These are phyloP conservation scores for Zygoascus hellenicus DNA, from an alignment of 1,139 yeast genomes.

Conservation along the genomic window DNA sequence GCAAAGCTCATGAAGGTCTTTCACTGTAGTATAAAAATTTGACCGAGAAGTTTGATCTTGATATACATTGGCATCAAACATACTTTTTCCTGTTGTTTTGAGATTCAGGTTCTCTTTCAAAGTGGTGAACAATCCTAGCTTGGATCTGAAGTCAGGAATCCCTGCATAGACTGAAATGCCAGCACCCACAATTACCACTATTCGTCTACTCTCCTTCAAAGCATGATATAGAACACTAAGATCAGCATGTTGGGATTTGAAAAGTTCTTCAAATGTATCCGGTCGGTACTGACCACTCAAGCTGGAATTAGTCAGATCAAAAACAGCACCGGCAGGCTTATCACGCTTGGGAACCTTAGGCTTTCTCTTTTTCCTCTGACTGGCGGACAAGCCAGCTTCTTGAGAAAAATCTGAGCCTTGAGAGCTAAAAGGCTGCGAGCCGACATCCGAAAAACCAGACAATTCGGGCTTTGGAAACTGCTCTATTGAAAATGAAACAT, in stretches of 20 bases:
- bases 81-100: constrained; percentile 59
- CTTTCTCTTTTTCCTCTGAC: constrained; percentile 16
- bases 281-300: not conserved
- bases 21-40: constrained; percentile 69
- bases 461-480: too few relatives aligned
- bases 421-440: too few relatives aligned
- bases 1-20: constrained; percentile 54
- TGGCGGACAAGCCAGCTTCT: not conserved
- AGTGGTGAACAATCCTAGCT: constrained; percentile 67
- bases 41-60: constrained; percentile 54
- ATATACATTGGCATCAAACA: constrained; percentile 78
- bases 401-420: too few relatives aligned
- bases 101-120: constrained; percentile 41
- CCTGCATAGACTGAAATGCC: constrained; percentile 90
- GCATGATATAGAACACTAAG: constrained; percentile 28
- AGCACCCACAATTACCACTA: constrained; percentile 63
- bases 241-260: constrained; percentile 12
- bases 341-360: constrained; percentile 25
- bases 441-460: too few relatives aligned
- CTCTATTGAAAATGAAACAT: too few relatives aligned
- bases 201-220: constrained; percentile 32
- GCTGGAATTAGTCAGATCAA: constrained; percentile 15
- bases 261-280: not conserved
- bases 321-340: constrained; percentile 14
- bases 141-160: constrained; percentile 81